Percentiles rank a stretch among this genome's conserved stretches.
These are phyloP conservation scores for Malus orientalis DNA, from an alignment of 306 rosid genomes.

Conservation along the genomic window DNA sequence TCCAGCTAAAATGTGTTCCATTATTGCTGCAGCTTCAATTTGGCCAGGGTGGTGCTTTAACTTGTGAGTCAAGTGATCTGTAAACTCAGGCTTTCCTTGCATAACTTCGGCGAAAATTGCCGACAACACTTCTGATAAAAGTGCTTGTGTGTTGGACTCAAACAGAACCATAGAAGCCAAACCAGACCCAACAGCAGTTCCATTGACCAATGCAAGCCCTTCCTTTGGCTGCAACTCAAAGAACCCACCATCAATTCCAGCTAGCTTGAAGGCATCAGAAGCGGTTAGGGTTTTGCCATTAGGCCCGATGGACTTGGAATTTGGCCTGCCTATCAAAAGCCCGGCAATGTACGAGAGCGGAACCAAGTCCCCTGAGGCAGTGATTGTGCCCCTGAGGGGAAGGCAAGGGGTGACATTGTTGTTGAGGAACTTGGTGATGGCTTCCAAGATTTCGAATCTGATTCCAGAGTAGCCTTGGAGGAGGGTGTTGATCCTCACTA, in stretches of 20 bases:
- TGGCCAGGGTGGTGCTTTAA: conserved; percentile 94
- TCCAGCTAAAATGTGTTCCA: conserved; percentile 89
- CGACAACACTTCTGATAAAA: conserved; percentile 56
- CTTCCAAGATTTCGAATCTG: conserved; percentile 74
- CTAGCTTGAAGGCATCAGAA: conserved; percentile 56
- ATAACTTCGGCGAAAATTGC: conserved; percentile 85
- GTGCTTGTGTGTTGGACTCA: conserved; percentile 56
- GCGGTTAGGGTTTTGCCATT: conserved; percentile 47
- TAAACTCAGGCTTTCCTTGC: conserved; percentile 85
- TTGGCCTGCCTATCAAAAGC: conserved; percentile 65
- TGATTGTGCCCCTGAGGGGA: conserved; percentile 76
- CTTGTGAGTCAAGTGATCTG: conserved; percentile 82
- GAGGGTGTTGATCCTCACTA: conserved; percentile 85
- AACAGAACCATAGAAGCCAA: conserved; percentile 74
- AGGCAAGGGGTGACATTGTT: conserved; percentile 68
- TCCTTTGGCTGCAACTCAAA: conserved; percentile 91
- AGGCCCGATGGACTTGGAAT: conserved; percentile 71
- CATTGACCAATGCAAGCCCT: conserved; percentile 83
- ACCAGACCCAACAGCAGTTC: conserved; percentile 93
- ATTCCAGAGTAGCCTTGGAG: conserved; percentile 91
- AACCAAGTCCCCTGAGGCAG: conserved; percentile 80
- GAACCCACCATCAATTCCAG: conserved; percentile 51
- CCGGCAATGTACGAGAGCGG: conserved; percentile 86
- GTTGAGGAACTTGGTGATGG: conserved; percentile 66
- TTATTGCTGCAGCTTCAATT: conserved; percentile 95